Base-by-base conservation (phyloP, 768 basidiomycete species). In the Tulasnella sp. region DNA sequence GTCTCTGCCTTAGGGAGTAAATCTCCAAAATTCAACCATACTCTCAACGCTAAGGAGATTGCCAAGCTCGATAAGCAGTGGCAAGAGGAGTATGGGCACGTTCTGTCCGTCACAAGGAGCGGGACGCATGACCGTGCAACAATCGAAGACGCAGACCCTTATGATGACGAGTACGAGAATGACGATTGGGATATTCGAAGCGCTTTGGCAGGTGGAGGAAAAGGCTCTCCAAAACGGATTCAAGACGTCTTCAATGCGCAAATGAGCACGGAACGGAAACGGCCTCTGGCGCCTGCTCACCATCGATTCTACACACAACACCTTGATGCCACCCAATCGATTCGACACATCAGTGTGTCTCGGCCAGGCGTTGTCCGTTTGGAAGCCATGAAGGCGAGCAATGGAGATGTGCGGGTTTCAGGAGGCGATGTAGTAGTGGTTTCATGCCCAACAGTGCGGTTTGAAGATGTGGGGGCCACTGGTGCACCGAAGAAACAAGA, bases 371-470 rank as follows among this genome's bases (percentile, higher is more conserved):
- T 79, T 17, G 68, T 97, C 50, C 81, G 82, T 11, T 76, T 97
- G 15, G 85, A 87, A 62, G 79, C 80, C 45, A 83, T 92, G 13
- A 68, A 81, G 19, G 92, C 94, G 68, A 70, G 76, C 11, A 79
- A 81, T 43, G 80, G 82, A 44, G 83, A 85, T 44, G 88, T 91
- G 38, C 83, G 88, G 26, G 72, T 94, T n/a, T 78, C 56, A 74
- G 82, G 45, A 27, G 76, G 77, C 13, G 80, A 85, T 61, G 78
- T 90, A 30, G 77, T 80, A 0, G 74, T 95, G 45, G 88, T 84
- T 11, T 87, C 91, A 19, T 96, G 93, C 67, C 93, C 93, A 4
- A 76, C 73, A 3, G 89, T 84, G 3, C 78, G 79, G 64, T 93
- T 92, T 67, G 65, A 73, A 0, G 69, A 70, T 1, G 73, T 73